Evolutionary conservation across 306 rosid genomes (phyloP), one percentile per base, ranked within the genome.

Genomic region (Begonia loranthoides): DNA sequence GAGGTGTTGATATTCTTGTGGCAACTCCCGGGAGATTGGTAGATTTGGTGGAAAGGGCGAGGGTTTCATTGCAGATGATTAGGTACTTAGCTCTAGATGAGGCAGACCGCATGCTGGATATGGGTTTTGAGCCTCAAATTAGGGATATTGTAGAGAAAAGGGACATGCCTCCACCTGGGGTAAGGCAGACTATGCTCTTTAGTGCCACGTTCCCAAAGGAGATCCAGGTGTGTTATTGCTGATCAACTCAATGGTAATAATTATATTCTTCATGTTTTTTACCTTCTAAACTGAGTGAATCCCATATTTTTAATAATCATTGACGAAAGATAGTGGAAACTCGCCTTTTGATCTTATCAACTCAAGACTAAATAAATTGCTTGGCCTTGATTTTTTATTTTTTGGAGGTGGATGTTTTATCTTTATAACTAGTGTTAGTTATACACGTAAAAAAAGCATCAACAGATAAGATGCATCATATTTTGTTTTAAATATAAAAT

Each of bases 21-120:
- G 97, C 95, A 56, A 84, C 95, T 58, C 97, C 97, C 9, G 97
- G 97, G 75, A 73, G 97, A 70, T 57, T 88, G 68, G 95, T 88
- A 50, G 97, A 84, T 84, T 71, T 84, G 70, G 76, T 84, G 63
- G 97, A 88, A 72, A 74, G 95, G 69, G 89, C 87, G 41, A 83
- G 81, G 64, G 90, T 83, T 66, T 83, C 94, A 49, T 58, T 79
- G 57, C 83, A 78, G 75, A 71, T 78, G 94, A 75, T 82, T 34
- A 61, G 82, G 55, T 79, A 83, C 75, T 65, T 83, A 45, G 87
- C 93, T 34, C 66, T 83, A 15, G 93, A 82, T 41, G 93, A 82
- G 56, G 87, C 87, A 56, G 93, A 76, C 40, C 71, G 93, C 61
- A 79, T 79, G 93, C 75, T 83, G 67, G 87, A 83, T 75, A 76